A percentile compares a stretch with the other conserved stretches of the same genome.
Evolutionary conservation across 2,329 filamentous ascomycete genomes (phyloP).

Genomic region (Trichoderma brevicompactum): DNA sequence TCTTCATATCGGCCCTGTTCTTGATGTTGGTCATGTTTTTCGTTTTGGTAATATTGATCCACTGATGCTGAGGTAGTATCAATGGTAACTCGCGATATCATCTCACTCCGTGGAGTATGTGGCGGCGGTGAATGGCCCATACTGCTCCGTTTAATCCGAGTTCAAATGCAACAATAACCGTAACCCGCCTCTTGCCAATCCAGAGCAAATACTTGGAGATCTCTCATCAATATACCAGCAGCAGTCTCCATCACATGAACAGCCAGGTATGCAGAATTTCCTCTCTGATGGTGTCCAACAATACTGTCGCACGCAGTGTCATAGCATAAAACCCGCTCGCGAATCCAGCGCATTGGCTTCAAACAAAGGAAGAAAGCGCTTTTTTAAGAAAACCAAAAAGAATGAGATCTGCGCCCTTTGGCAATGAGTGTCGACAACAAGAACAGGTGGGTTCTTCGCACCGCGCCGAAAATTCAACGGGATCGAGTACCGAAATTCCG

Average conservation of each 20-base stretch:
- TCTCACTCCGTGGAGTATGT: not conserved
- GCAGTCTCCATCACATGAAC: not conserved
- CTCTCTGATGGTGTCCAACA: not conserved
- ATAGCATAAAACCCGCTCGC: not conserved
- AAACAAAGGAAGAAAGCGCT: not conserved
- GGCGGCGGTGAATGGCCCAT: constrained; percentile 2
- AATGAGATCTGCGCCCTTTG: constrained; percentile 5
- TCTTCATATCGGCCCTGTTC: constrained; percentile 29
- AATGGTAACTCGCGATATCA: not conserved
- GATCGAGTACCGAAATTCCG: constrained; percentile 8
- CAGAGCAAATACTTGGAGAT: not conserved
- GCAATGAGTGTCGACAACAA: not conserved
- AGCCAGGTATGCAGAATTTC: not conserved
- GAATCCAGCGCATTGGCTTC: not conserved
- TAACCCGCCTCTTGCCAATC: not conserved
- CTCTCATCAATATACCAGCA: not conserved
- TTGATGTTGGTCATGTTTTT: not conserved
- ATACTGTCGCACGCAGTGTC: not conserved
- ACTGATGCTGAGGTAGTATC: not conserved
- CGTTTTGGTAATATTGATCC: not conserved
- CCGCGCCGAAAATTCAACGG: constrained; percentile 15
- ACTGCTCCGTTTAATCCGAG: not conserved
- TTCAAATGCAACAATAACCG: not conserved
- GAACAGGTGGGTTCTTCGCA: not conserved
- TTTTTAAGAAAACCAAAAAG: not conserved